Evolutionary conservation across 1,139 yeast genomes (phyloP).

Genomic region (Yamadazyma sp.): DNA sequence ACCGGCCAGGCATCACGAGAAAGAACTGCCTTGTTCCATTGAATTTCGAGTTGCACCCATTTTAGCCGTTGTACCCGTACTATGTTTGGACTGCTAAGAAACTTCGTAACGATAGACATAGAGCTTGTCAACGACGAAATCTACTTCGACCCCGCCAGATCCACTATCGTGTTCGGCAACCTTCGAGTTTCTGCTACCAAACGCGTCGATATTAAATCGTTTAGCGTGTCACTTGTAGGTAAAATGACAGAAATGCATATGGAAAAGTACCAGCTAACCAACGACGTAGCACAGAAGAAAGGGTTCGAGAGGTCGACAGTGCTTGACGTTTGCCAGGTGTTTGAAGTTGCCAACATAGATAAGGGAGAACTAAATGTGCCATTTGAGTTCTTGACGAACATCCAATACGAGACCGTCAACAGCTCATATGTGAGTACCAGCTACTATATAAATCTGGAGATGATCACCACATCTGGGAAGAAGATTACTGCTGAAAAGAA

Average conservation of each 20-base stretch:
- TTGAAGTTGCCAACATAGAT: neutral
- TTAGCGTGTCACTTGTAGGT: constrained; percentile 1
- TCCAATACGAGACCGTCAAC: constrained; percentile 1
- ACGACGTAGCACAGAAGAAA: neutral
- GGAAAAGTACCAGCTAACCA: neutral
- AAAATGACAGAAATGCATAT: neutral
- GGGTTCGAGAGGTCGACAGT: neutral
- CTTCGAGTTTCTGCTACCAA: neutral
- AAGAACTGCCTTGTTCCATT: too few relatives aligned
- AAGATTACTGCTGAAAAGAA: neutral
- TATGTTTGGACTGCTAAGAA: neutral
- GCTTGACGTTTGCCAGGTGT: neutral
- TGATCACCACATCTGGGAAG: neutral
- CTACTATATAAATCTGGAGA: neutral
- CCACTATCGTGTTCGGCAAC: constrained; percentile 6
- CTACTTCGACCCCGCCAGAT: constrained; percentile 4
- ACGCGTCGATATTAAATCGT: neutral
- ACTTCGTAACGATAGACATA: constrained; percentile 1
- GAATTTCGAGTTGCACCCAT: too few relatives aligned
- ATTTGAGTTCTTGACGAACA: constrained; percentile 4
- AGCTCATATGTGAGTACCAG: neutral
- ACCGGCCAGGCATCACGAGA: neutral
- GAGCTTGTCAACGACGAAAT: constrained; percentile 2
- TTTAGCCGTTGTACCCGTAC: too few relatives aligned
- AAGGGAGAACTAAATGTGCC: constrained; percentile 2